Base-by-base conservation (phyloP, 164 flowering plant genomes). In the Chloranthus sessilifolius region DNA sequence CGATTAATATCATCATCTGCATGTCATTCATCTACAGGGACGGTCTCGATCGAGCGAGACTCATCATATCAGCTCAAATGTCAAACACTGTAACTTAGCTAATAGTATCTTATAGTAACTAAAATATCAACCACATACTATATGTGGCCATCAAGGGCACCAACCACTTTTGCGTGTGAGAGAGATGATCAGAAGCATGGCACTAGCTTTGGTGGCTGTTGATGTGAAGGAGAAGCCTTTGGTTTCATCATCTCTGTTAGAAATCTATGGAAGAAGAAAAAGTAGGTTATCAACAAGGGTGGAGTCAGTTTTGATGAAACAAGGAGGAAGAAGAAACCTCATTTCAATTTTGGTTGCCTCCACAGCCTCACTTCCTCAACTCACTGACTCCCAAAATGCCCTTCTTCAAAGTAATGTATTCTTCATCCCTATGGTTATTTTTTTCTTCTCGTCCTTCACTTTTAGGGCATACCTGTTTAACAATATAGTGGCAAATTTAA, bases 391-490 rank as follows among this genome's bases (percentile, higher is more conserved):
- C 35, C 47, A 50, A 22, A 67, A 70, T 29, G 59, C 76, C 50
- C 78, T 85, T 64, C 81, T 82, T 26, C 48, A 75, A 46, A 76
- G 88, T 81, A 74, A 54, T 9, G n/a, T n/a, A n/a, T n/a, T n/a
- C n/a, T n/a, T n/a, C n/a, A n/a, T n/a, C n/a, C n/a, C n/a, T n/a
- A n/a, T n/a, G n/a, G n/a, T n/a, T n/a, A n/a, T 5, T 27, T 23
- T 27, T 39, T 2, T 1, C 20, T 12, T 17, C 31, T 53, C 26
- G 38, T 11, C 15, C 45, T 21, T 7, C 19, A 3, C 15, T 30
- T n/a, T n/a, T n/a, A n/a, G n/a, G n/a, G n/a, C n/a, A n/a, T n/a
- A n/a, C n/a, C n/a, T n/a, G n/a, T n/a, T n/a, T n/a, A n/a, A n/a
- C n/a, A n/a, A n/a, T n/a, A n/a, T n/a, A n/a, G n/a, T n/a, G n/a